These are phyloP conservation scores for Drechslerella coelobrocha DNA, from an alignment of 2,329 filamentous ascomycete genomes.

Conservation along the genomic window DNA sequence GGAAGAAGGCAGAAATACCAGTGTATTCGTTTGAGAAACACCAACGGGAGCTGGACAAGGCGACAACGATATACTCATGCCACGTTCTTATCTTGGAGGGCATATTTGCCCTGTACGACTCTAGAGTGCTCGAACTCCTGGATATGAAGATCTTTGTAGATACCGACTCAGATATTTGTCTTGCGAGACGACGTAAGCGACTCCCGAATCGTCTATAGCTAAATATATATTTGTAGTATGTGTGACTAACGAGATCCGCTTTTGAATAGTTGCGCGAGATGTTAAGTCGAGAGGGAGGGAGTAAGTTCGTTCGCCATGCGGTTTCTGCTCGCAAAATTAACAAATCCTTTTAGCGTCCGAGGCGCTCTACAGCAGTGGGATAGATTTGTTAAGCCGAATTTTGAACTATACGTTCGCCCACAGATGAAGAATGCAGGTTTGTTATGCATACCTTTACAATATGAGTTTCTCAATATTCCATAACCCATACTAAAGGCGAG, in stretches of 20 bases:
- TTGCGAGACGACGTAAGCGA: slow-evolving; percentile 79
- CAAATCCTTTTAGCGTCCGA: slow-evolving; percentile 65
- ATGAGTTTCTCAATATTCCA: slow-evolving; percentile 2
- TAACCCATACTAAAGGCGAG: neutral
- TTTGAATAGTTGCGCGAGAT: slow-evolving; percentile 69
- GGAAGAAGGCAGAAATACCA: slow-evolving; percentile 87
- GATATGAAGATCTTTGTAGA: slow-evolving; percentile 99
- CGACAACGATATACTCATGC: slow-evolving; percentile 90
- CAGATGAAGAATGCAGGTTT: slow-evolving; percentile 82
- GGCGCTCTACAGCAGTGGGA: slow-evolving; percentile 99
- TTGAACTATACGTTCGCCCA: slow-evolving; percentile 89
- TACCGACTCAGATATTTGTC: slow-evolving; percentile 90
- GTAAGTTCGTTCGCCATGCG: slow-evolving; percentile 37
- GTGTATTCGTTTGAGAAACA: slow-evolving; percentile 93
- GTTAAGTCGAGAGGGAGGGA: slow-evolving; percentile 87
- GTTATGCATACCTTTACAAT: slow-evolving; percentile 53
- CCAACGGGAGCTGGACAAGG: slow-evolving; percentile 72
- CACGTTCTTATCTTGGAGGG: slow-evolving; percentile 95
- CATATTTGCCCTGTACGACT: slow-evolving; percentile 92
- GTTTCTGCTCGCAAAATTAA: neutral
- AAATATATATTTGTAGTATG: neutral
- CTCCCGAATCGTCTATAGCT: neutral
- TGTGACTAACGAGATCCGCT: neutral
- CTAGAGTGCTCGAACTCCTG: slow-evolving; percentile 80
- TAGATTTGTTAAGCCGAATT: slow-evolving; percentile 93